These are phyloP conservation scores for Prasinococcaceae sp. DNA, from an alignment of 139 green algal genomes.

Conservation along the genomic window DNA sequence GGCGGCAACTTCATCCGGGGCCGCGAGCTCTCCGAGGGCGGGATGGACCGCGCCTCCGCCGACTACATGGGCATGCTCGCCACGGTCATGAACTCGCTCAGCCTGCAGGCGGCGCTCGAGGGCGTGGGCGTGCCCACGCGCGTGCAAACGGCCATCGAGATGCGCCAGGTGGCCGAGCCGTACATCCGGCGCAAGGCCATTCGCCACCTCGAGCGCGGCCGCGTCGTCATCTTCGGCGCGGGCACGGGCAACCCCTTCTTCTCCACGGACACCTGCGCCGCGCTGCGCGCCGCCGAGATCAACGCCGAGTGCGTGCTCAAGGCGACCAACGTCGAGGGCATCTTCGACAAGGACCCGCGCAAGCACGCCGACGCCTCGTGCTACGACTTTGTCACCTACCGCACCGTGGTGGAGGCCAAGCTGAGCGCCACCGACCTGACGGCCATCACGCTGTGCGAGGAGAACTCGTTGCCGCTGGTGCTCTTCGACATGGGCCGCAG, in stretches of 20 bases:
- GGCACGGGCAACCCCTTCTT: slow-evolving; percentile 97
- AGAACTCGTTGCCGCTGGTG: too few species aligned
- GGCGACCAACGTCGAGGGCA: slow-evolving; percentile 93
- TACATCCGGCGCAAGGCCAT: slow-evolving; percentile 91
- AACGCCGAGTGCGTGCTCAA: slow-evolving; percentile 72
- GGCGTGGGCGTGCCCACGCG: slow-evolving; percentile 44
- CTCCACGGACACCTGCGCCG: slow-evolving; percentile 92
- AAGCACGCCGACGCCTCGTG: slow-evolving; percentile 49
- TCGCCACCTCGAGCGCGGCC: slow-evolving; percentile 77
- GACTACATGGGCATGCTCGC: slow-evolving; percentile 98
- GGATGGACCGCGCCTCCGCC: slow-evolving; percentile 75
- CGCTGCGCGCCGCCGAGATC: slow-evolving; percentile 88
- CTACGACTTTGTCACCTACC: slow-evolving; percentile 44
- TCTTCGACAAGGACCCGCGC: slow-evolving; percentile 80
- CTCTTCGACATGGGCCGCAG: too few species aligned
- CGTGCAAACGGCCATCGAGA: slow-evolving; percentile 90
- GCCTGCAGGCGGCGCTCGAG: slow-evolving; percentile 61
- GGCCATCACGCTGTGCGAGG: slow-evolving; percentile 92
- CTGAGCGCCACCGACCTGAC: slow-evolving; percentile 88
- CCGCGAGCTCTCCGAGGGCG: slow-evolving; percentile 38
- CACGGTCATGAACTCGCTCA: slow-evolving; percentile 95
- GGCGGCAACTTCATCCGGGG: slow-evolving; percentile 94
- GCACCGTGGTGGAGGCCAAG: slow-evolving; percentile 32
- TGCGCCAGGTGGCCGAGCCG: slow-evolving; percentile 86
- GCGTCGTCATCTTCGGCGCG: slow-evolving; percentile 92